A percentile compares a stretch with the other conserved stretches of the same genome.
phyloP scores from a whole-genome alignment of 148 eudicot species.

The Amaranthus cruentus region DNA sequence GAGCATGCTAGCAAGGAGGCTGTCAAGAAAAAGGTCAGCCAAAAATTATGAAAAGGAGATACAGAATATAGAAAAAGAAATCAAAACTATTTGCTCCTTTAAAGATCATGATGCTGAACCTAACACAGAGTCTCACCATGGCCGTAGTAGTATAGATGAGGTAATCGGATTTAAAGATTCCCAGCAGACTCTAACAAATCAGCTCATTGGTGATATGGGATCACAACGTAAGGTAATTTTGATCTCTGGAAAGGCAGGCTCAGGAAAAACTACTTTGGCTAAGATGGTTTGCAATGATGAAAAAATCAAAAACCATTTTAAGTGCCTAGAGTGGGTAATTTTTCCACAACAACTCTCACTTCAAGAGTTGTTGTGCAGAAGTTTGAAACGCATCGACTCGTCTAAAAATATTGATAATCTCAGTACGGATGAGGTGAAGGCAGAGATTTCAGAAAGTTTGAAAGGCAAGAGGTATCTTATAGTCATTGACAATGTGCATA shows the following conservation, averaged over 20 bases:
- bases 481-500: conserved; percentile 14
- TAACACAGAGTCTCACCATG: neutral
- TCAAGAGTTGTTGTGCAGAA: neutral
- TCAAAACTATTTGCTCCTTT: neutral
- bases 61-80: neutral
- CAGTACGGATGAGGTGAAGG: neutral
- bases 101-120: conserved; percentile 1
- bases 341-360: neutral
- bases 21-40: neutral
- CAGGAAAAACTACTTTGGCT: conserved; percentile 25
- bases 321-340: conserved; percentile 13
- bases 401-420: neutral
- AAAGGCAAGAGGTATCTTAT: conserved; percentile 15
- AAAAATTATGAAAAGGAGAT: conserved; percentile 2
- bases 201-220: neutral
- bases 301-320: conserved; percentile 5
- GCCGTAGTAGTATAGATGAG: neutral
- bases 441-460: neutral
- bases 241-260: conserved; percentile 18
- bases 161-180: conserved; percentile 1
- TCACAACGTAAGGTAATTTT: conserved; percentile 9
- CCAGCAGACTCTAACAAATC: neutral
- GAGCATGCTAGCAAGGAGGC: conserved; percentile 11
- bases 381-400: neutral
- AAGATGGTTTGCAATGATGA: conserved; percentile 9